Evolutionary conservation across 768 basidiomycete species (phyloP).

Genomic region (Lactarius evosmus): DNA sequence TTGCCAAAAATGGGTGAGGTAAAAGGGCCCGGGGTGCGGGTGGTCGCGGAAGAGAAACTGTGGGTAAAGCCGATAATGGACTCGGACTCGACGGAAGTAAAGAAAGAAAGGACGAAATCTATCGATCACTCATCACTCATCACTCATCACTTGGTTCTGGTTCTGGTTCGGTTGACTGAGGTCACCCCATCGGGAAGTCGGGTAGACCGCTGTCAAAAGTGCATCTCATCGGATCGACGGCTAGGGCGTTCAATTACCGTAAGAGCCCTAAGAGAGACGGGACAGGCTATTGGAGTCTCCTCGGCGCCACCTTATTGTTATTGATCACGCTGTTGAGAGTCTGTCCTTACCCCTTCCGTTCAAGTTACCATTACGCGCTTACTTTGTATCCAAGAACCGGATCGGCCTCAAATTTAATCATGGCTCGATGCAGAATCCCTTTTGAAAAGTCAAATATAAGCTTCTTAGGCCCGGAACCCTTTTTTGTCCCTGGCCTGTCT

Average conservation of each 20-base stretch:
- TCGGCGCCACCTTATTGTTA: constrained; percentile 25
- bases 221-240: constrained; percentile 25
- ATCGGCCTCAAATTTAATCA: constrained; percentile 28
- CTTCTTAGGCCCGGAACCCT: constrained; percentile 29
- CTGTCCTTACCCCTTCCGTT: constrained; percentile 22
- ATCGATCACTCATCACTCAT: background rate
- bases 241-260: constrained; percentile 19
- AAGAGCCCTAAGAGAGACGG: constrained; percentile 15
- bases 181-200: constrained; percentile 18
- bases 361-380: constrained; percentile 3
- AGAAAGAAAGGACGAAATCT: background rate
- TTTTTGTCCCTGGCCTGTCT: constrained; percentile 29
- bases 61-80: constrained; percentile 10
- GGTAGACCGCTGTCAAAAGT: constrained; percentile 14
- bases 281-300: constrained; percentile 14
- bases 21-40: constrained; percentile 18
- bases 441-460: constrained; percentile 31
- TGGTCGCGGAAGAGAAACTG: constrained; percentile 25
- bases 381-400: constrained; percentile 23
- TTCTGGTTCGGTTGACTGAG: background rate
- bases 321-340: constrained; percentile 14
- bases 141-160: too few relatives aligned
- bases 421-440: constrained; percentile 26
- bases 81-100: constrained; percentile 17
- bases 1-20: constrained; percentile 2